Evolutionary conservation across 176 grass and related monocot species (phyloP).

Genomic region (Carex pumila): DNA sequence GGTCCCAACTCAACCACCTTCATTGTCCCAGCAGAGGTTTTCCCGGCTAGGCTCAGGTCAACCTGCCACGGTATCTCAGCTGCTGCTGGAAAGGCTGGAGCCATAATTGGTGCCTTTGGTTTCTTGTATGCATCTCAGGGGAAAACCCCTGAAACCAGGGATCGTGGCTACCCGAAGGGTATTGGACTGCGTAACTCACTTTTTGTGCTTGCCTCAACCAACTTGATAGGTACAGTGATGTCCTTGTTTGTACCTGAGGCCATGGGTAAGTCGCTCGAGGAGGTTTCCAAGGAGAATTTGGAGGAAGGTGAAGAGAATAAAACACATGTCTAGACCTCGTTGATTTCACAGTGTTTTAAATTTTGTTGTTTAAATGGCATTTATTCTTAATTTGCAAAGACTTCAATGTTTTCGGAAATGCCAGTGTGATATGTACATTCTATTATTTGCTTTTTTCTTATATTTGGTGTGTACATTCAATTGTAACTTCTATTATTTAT

Average conservation of each 20-base stretch:
- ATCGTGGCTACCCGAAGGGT: slow-evolving; percentile 32
- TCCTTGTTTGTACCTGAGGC: slow-evolving; percentile 51
- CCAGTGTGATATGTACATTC: background rate
- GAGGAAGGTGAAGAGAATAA: slow-evolving; percentile 2
- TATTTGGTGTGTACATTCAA: background rate
- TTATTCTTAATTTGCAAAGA: background rate
- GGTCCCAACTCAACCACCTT: slow-evolving; percentile 44
- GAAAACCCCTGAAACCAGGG: slow-evolving; percentile 17
- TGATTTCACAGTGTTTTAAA: background rate
- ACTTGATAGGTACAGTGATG: slow-evolving; percentile 45
- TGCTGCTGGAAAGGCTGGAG: slow-evolving; percentile 42
- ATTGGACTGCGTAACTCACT: slow-evolving; percentile 63
- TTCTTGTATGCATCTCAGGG: slow-evolving; percentile 61
- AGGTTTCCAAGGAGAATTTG: slow-evolving; percentile 45
- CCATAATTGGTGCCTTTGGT: slow-evolving; percentile 64
- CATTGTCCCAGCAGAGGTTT: slow-evolving; percentile 70
- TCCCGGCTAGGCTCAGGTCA: slow-evolving; percentile 60
- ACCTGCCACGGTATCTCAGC: slow-evolving; percentile 73
- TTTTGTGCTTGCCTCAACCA: slow-evolving; percentile 47
- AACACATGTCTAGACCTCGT: background rate
- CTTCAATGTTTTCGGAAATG: background rate
- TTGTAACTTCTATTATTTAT: background rate
- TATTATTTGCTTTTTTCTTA: background rate
- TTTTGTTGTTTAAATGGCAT: background rate
- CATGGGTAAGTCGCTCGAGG: slow-evolving; percentile 54